Conservation (phyloP, 768 basidiomycete genomes). For the Boletus pseudopeckii region DNA sequence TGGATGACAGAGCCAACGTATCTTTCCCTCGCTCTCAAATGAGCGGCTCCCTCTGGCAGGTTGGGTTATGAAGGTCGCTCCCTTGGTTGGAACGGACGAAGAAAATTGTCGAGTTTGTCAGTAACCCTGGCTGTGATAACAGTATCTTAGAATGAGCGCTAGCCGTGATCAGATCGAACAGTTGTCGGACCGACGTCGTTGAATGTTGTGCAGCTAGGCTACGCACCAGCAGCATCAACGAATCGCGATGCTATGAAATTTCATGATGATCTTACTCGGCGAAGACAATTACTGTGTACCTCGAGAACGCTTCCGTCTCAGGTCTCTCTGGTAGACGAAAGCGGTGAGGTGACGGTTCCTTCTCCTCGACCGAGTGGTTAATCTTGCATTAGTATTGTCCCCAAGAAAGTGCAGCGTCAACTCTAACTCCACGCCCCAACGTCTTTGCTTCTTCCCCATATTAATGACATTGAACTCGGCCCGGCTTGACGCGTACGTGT, state of each 20-base stretch:
- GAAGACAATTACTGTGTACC: background rate
- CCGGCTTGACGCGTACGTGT: too few species aligned
- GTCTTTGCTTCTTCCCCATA: background rate
- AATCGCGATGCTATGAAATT: background rate
- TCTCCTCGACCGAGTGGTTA: background rate
- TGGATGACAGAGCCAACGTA: background rate
- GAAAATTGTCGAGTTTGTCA: too few species aligned
- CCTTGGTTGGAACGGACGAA: background rate
- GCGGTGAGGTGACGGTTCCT: too few species aligned
- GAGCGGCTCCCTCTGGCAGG: background rate
- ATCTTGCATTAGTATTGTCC: background rate
- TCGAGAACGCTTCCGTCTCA: too few species aligned
- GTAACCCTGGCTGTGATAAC: too few species aligned
- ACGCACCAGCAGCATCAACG: background rate
- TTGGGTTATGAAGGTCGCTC: background rate
- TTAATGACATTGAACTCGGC: too few species aligned
- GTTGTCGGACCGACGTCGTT: background rate
- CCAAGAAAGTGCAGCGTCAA: background rate
- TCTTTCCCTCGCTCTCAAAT: too few species aligned
- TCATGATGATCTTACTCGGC: too few species aligned
- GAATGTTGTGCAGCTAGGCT: background rate
- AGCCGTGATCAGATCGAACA: constrained; percentile 1
- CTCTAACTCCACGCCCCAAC: background rate
- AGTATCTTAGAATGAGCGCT: background rate
- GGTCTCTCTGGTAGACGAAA: background rate